These are phyloP conservation scores for Colletotrichum trifolii DNA, from an alignment of 2,329 filamentous ascomycete species.

Conservation along the genomic window DNA sequence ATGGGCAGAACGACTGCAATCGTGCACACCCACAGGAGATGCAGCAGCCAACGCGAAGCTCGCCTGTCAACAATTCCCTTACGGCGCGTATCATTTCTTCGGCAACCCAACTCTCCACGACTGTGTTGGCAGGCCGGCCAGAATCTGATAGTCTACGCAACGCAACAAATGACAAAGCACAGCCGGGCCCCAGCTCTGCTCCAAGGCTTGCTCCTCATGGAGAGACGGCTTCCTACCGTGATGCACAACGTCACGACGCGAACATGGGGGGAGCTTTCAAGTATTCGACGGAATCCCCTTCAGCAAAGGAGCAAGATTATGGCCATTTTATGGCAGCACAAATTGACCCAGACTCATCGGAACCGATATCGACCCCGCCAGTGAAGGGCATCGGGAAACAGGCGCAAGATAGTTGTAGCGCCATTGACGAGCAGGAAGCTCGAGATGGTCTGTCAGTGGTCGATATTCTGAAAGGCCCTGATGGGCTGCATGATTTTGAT, in stretches of 20 bases:
- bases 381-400: too few relatives aligned
- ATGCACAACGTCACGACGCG: too few relatives aligned
- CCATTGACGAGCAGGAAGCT: conserved; percentile 28
- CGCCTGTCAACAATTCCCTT: conserved; percentile 5
- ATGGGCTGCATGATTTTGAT: conserved; percentile 33
- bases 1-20: not conserved
- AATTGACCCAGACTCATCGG: too few relatives aligned
- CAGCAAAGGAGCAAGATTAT: too few relatives aligned
- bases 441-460: conserved; percentile 36
- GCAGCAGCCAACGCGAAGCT: not conserved
- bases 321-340: too few relatives aligned
- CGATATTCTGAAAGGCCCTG: conserved; percentile 31
- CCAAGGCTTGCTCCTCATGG: not conserved
- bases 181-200: not conserved
- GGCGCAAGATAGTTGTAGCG: not conserved
- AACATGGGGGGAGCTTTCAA: too few relatives aligned
- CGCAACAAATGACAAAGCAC: conserved; percentile 11
- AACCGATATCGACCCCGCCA: too few relatives aligned
- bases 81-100: conserved; percentile 18
- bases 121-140: conserved; percentile 1
- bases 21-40: too few relatives aligned
- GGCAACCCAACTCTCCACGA: conserved; percentile 19
- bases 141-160: not conserved
- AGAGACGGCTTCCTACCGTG: conserved; percentile 6
- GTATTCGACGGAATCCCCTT: too few relatives aligned